These are phyloP conservation scores for Aspergillus asperescens DNA, from an alignment of 495 filamentous ascomycete genomes.

Conservation along the genomic window DNA sequence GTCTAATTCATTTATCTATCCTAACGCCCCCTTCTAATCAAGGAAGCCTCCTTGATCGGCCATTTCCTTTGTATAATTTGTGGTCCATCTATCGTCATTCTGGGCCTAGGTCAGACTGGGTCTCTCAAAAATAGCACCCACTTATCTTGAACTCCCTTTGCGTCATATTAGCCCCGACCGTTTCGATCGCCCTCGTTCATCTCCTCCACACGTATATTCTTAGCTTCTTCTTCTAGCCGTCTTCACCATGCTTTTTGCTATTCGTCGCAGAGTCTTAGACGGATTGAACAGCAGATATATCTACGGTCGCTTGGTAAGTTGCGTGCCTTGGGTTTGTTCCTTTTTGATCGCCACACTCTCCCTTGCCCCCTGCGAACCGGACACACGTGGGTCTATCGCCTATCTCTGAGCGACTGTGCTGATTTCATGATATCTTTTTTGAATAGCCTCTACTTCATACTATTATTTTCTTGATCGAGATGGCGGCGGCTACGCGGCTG, in stretches of 20 bases:
- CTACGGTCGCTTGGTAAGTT: slow-evolving; percentile 69
- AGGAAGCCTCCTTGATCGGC: neutral
- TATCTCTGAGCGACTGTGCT: slow-evolving; percentile 1
- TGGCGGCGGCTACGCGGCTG: slow-evolving; percentile 75
- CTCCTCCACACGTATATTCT: slow-evolving; percentile 4
- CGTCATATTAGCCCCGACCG: slow-evolving; percentile 38
- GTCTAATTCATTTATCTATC: neutral
- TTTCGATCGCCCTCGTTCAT: slow-evolving; percentile 12
- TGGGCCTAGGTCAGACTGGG: slow-evolving; percentile 5
- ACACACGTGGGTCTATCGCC: neutral
- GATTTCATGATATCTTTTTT: slow-evolving; percentile 1
- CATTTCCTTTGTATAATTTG: neutral
- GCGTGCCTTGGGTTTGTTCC: neutral
- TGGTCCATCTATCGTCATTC: neutral
- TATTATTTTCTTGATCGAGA: slow-evolving; percentile 80
- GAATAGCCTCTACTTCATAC: slow-evolving; percentile 78
- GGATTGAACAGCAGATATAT: slow-evolving; percentile 73
- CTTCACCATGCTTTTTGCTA: slow-evolving; percentile 39
- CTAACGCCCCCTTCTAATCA: neutral
- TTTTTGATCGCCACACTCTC: neutral
- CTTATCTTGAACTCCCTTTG: slow-evolving; percentile 24
- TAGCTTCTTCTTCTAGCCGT: slow-evolving; percentile 1
- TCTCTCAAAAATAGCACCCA: neutral
- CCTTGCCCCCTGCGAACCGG: neutral
- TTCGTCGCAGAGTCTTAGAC: slow-evolving; percentile 58